Percentiles rank a stretch among this genome's conserved stretches.
Evolutionary conservation across 2,329 filamentous ascomycete species (phyloP).

Genomic region (Monosporascus cannonballus): DNA sequence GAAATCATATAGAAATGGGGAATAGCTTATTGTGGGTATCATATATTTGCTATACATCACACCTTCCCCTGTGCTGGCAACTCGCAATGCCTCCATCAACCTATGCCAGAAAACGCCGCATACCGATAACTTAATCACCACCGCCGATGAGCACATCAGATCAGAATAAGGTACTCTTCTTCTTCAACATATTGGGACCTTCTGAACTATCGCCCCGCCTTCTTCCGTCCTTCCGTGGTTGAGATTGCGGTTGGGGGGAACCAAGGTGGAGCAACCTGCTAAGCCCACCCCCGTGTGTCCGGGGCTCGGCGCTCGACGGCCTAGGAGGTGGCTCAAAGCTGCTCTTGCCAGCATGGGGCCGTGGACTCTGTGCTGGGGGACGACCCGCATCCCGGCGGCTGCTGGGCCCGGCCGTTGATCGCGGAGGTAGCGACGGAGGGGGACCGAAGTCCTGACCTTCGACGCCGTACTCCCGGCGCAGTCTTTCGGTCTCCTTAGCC

Average conservation of each 20-base stretch:
- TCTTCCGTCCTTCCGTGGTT: constrained; percentile 33
- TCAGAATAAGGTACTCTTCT: constrained; percentile 45
- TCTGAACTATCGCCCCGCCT: constrained; percentile 25
- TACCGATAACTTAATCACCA: neutral
- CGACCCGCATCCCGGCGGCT: constrained; percentile 1
- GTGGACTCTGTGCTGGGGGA: constrained; percentile 19
- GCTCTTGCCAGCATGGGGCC: constrained; percentile 15
- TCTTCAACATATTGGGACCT: constrained; percentile 36
- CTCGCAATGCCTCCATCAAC: too few species aligned
- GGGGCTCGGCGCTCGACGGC: constrained; percentile 43
- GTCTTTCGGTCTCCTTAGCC: constrained; percentile 75
- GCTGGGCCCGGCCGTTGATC: constrained; percentile 19
- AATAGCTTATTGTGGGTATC: too few species aligned
- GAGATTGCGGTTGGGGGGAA: constrained; percentile 31
- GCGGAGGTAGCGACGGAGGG: constrained; percentile 27
- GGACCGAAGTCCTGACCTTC: constrained; percentile 36
- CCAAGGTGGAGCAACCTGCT: constrained; percentile 24
- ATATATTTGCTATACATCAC: too few species aligned
- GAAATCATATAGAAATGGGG: too few species aligned
- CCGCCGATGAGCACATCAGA: neutral
- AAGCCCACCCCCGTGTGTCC: constrained; percentile 14
- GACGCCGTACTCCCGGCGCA: constrained; percentile 63
- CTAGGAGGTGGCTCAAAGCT: constrained; percentile 29
- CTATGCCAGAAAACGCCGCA: too few species aligned
- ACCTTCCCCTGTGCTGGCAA: too few species aligned